phyloP scores from a whole-genome alignment of 169 alveolate species.

The Plasmodium sp. region DNA sequence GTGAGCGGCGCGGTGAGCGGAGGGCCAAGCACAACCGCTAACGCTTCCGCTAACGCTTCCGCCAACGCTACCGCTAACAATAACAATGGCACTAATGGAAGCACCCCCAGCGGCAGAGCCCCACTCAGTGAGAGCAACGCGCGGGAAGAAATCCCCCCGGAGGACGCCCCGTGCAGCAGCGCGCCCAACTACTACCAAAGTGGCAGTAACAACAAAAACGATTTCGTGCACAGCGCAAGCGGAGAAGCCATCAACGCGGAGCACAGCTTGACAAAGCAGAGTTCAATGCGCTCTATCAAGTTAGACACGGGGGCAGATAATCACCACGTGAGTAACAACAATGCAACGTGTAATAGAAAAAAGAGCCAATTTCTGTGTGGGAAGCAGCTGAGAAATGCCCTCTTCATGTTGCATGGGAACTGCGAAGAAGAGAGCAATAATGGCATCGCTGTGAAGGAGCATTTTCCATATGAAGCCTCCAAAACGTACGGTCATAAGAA shows the following conservation, averaged over 20 bases:
- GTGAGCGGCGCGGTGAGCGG: neutral
- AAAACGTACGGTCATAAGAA: neutral
- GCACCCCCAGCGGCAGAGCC: neutral
- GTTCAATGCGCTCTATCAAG: neutral
- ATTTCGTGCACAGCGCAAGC: neutral
- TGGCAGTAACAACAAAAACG: slow-evolving; percentile 4
- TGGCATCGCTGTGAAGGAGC: neutral
- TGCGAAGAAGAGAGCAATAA: neutral
- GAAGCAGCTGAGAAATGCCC: neutral
- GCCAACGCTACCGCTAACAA: neutral
- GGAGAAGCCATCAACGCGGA: neutral
- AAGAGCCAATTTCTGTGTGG: neutral
- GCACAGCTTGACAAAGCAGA: neutral
- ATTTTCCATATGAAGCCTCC: neutral
- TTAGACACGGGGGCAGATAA: neutral
- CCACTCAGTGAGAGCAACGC: neutral
- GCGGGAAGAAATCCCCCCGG: neutral
- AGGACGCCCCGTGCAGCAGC: neutral
- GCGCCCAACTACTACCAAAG: neutral
- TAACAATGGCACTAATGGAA: neutral
- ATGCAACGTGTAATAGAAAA: neutral
- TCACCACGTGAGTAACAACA: neutral
- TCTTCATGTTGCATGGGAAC: neutral
- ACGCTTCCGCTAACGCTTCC: too few relatives aligned
- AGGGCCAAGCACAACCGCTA: neutral